Evolutionary conservation across 768 basidiomycete genomes (phyloP), one percentile per base, ranked within the genome.

Genomic region (Russula abietina): DNA sequence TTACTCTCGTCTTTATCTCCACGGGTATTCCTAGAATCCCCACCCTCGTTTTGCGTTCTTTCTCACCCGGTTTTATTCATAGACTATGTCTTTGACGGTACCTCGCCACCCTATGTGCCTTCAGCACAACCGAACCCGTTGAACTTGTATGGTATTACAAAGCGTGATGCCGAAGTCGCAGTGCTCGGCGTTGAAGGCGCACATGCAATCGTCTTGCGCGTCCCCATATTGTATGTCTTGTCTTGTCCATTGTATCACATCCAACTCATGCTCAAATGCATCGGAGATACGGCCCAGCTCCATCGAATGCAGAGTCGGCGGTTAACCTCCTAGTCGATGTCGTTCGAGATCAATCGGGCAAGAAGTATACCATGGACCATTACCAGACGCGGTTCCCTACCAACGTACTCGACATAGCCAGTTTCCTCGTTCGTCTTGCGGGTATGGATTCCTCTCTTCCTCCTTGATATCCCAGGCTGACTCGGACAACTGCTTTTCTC

Each of bases 1-100:
- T 85, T 72, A 86, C 78, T 26, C 76, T 99, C 49, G 80, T 99
- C 50, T 95, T 94, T 75, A 93, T 99, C 67, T 96, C 93, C 7
- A 98, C 94, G 39, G 92, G 89, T 84, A 65, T 5, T 54, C 28
- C 16, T 14, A 4, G 3, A 4, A 24, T n/a, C 30, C 6, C 19
- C 38, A 7, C n/a, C 22, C 9, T 32, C 14, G 3, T 8, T 38
- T 50, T 55, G 19, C 10, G 2, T 17, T 22, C 41, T 12, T 12
- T 30, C 39, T 39, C 14, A 24, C 22, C 19, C 24, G 8, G 48
- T n/a, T 24, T 24, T 43, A 3, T 43, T 32, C 12, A 56, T 48
- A 88, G 94, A 99, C 74, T 98, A 98, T 75, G 93, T 99, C 17
- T 98, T 98, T 70, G 92, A 95, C 66, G 96, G 96, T 1, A 86